phyloP scores from a whole-genome alignment of 139 green algal species.

The Micractinium sp. region DNA sequence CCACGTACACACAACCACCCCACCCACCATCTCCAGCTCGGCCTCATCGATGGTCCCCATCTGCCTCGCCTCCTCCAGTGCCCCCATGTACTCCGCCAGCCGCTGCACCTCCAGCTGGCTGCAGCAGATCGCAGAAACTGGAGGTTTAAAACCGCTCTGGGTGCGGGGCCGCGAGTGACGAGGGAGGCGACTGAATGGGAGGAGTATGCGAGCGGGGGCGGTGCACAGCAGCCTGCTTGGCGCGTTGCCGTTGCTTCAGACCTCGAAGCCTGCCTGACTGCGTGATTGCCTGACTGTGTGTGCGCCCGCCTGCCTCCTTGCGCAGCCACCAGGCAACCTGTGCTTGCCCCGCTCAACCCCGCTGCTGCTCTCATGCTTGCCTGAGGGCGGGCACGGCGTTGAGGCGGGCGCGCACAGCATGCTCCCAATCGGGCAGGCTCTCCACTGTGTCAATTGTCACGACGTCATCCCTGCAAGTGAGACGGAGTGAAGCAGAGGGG shows the following conservation, averaged over 20 bases:
- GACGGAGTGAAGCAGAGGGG: too few relatives aligned
- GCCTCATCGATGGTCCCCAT: conserved; percentile 19
- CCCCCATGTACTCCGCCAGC: background rate
- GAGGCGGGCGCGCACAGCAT: conserved; percentile 10
- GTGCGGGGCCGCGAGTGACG: background rate
- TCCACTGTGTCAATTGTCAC: conserved; percentile 34
- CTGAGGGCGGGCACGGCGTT: background rate
- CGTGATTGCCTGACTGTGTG: background rate
- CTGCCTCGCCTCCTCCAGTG: conserved; percentile 7
- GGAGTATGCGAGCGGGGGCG: too few relatives aligned
- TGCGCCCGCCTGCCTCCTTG: background rate
- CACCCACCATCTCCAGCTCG: background rate
- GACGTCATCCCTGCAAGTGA: conserved; percentile 16
- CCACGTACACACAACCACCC: background rate
- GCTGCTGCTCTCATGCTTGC: background rate
- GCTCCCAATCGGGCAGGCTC: conserved; percentile 33
- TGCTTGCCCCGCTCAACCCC: background rate
- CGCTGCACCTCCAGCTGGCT: conserved; percentile 29
- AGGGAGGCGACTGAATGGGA: background rate
- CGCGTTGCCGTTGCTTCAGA: too few relatives aligned
- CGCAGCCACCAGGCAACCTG: background rate
- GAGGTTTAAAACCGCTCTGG: too few relatives aligned
- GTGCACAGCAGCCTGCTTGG: too few relatives aligned
- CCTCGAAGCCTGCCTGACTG: background rate
- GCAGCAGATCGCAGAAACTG: background rate